Percentiles rank a stretch among this genome's conserved stretches.
These are phyloP conservation scores for Candida tammaniensis DNA, from an alignment of 805 yeast genomes.

Conservation along the genomic window DNA sequence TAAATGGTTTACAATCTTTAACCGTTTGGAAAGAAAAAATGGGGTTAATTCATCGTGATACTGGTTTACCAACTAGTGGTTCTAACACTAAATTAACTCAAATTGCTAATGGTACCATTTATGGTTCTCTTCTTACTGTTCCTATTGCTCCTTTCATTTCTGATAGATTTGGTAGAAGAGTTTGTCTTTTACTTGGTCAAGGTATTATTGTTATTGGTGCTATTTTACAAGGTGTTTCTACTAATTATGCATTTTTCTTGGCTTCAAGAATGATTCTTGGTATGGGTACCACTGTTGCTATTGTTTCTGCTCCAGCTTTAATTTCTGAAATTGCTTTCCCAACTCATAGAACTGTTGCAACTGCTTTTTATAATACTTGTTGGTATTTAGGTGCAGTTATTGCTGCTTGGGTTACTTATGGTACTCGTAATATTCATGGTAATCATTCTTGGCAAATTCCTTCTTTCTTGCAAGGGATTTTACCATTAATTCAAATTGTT, in stretches of 20 bases:
- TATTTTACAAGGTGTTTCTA: slow-evolving; percentile 35
- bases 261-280: slow-evolving; percentile 49
- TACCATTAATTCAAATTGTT: slow-evolving; percentile 41
- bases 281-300: slow-evolving; percentile 39
- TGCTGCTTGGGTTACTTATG: slow-evolving; percentile 52
- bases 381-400: slow-evolving; percentile 56
- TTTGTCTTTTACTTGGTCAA: slow-evolving; percentile 23
- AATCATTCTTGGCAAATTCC: slow-evolving; percentile 56
- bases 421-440: slow-evolving; percentile 26
- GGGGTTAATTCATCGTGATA: slow-evolving; percentile 15
- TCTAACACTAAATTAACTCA: slow-evolving; percentile 38
- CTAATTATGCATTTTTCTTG: slow-evolving; percentile 37
- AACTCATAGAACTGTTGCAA: slow-evolving; percentile 36
- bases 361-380: slow-evolving; percentile 47
- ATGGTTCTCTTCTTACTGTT: slow-evolving; percentile 37
- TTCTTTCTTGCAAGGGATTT: slow-evolving; percentile 46
- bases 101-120: slow-evolving; percentile 38
- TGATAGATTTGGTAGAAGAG: slow-evolving; percentile 44
- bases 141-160: slow-evolving; percentile 21
- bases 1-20: slow-evolving; percentile 50
- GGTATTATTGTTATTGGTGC: slow-evolving; percentile 29
- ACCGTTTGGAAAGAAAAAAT: slow-evolving; percentile 38
- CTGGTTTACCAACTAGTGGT: slow-evolving; percentile 27
- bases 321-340: slow-evolving; percentile 53
- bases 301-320: slow-evolving; percentile 46